Percentiles rank a stretch among this genome's conserved stretches.
Evolutionary conservation across 116 monocot species (phyloP).

Genomic region (Trichopus zeylanicus): DNA sequence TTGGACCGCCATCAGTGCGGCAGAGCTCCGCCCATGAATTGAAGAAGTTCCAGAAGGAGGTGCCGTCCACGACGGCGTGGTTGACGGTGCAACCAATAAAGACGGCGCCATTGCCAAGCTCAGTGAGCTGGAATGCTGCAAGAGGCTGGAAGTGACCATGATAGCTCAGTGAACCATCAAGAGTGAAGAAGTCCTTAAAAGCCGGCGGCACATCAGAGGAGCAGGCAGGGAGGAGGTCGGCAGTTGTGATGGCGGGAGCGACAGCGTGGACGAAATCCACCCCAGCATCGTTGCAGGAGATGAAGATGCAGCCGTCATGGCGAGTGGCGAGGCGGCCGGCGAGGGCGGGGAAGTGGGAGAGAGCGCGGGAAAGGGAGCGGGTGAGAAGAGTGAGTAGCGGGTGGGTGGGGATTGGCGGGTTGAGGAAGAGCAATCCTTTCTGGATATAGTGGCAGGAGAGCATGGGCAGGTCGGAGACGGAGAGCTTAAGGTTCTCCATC

Average conservation of each 20-base stretch:
- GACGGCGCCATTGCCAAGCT: slow-evolving; percentile 56
- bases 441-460: slow-evolving; percentile 80
- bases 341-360: slow-evolving; percentile 48
- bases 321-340: slow-evolving; percentile 61
- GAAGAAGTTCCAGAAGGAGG: slow-evolving; percentile 90
- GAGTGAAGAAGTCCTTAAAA: slow-evolving; percentile 41
- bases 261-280: slow-evolving; percentile 38
- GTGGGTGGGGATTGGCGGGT: slow-evolving; percentile 23
- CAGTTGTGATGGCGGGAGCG: slow-evolving; percentile 28
- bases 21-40: slow-evolving; percentile 72
- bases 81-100: slow-evolving; percentile 61
- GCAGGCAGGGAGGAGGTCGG: slow-evolving; percentile 17
- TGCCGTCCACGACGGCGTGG: slow-evolving; percentile 74
- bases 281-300: slow-evolving; percentile 62
- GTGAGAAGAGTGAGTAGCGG: slow-evolving; percentile 29
- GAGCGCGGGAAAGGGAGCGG: slow-evolving; percentile 38
- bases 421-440: slow-evolving; percentile 69
- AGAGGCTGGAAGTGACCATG: slow-evolving; percentile 59
- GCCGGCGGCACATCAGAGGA: slow-evolving; percentile 36
- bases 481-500: slow-evolving; percentile 43
- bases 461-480: slow-evolving; percentile 75
- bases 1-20: slow-evolving; percentile 17
- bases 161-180: slow-evolving; percentile 49
- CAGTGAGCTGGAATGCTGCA: slow-evolving; percentile 62
- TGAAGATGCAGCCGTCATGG: slow-evolving; percentile 27